A percentile compares a stretch with the other conserved stretches of the same genome.
Conservation (phyloP, 2,329 filamentous ascomycete genomes). For the Paracoccidioides brasiliensis region DNA sequence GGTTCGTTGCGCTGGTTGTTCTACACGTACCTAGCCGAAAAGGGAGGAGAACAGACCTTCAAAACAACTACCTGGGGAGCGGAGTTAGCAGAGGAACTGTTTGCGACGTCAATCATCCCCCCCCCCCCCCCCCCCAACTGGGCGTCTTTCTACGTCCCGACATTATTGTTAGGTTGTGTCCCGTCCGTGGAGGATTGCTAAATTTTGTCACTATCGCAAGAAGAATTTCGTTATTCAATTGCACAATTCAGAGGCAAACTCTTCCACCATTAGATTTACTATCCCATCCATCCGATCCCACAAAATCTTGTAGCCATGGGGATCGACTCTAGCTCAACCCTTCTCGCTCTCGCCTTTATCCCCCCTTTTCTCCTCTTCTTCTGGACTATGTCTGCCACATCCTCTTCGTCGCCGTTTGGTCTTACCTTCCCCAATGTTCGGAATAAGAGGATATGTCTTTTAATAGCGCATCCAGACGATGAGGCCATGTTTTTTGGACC, state of each 20-base stretch:
- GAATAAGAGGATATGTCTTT: conserved; percentile 76
- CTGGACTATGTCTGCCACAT: conserved; percentile 30
- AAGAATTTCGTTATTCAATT: background rate
- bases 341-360: conserved; percentile 20
- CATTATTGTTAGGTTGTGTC: no score
- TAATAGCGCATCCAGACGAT: conserved; percentile 96
- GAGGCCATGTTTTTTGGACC: conserved; percentile 99
- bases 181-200: no score
- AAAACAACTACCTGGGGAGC: no score
- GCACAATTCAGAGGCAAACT: background rate
- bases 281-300: background rate
- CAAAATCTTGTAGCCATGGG: background rate
- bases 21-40: no score
- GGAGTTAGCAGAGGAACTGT: no score
- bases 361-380: conserved; percentile 32
- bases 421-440: conserved; percentile 46
- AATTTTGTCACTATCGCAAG: no score
- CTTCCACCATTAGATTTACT: background rate
- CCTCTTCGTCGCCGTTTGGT: conserved; percentile 25
- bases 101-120: no score
- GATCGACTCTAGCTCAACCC: background rate
- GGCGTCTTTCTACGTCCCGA: no score
- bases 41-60: no score
- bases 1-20: no score
- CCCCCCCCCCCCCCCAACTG: no score